Conservation (phyloP, 257 asterid species). For the Solanum medicagineum region DNA sequence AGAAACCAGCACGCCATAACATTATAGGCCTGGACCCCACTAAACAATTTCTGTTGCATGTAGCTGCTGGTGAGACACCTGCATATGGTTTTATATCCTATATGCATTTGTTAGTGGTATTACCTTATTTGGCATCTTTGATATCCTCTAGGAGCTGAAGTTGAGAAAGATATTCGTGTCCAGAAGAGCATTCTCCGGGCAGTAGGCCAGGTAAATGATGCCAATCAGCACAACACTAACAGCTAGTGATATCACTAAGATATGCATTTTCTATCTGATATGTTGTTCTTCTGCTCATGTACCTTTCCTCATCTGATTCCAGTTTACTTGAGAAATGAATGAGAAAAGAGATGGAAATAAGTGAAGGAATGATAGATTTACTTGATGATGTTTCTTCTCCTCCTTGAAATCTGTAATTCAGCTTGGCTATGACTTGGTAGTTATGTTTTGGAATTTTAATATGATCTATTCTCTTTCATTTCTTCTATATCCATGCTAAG, state of each 20-base stretch:
- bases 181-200: constrained; percentile 86
- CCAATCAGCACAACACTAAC: neutral
- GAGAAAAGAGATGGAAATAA: neutral
- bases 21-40: constrained; percentile 88
- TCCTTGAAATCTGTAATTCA: neutral
- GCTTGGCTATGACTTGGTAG: neutral
- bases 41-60: constrained; percentile 74
- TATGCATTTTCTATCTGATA: neutral
- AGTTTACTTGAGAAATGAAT: neutral
- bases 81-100: neutral
- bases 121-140: constrained; percentile 5
- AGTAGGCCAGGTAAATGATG: constrained; percentile 61
- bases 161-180: constrained; percentile 70
- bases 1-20: constrained; percentile 64
- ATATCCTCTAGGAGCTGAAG: constrained; percentile 58
- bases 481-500: neutral
- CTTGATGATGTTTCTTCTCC: neutral
- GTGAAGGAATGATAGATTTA: neutral
- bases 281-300: neutral
- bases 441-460: neutral
- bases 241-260: neutral
- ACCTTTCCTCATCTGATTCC: neutral
- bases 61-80: constrained; percentile 69
- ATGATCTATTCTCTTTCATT: neutral
- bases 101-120: neutral